Base-by-base conservation (phyloP, 1,284 basidiomycete genomes). In the Spongispora temasekensis region DNA sequence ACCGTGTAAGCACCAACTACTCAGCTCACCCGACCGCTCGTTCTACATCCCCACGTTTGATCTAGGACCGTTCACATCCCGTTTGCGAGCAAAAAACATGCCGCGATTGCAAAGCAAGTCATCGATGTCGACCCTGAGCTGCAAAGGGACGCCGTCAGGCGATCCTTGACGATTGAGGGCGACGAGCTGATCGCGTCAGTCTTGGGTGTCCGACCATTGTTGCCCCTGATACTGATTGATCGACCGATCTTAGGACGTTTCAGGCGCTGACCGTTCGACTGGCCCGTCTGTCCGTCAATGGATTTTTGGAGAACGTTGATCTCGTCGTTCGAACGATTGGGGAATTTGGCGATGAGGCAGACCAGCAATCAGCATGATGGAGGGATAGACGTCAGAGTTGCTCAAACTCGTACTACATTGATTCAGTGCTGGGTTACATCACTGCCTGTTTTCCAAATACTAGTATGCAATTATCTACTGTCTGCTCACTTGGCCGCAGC, bases 41-140 rank as follows among this genome's bases (percentile, higher is more conserved):
- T 5, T n/a, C 17, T 12, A 27, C 8, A 48, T 64, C 58, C 23
- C 50, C 21, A 35, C 9, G 5, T 31, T 21, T n/a, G 44, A 32
- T 52, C 66, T 65, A 95, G 90, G 30, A 86, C 84, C 15, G 77
- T 95, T 60, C 83, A 86, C 46, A 87, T 95, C 56, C 94, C 94
- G 4, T 94, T 95, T 67, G 80, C 83, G 40, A 88, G 84, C 19
- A 70, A 79, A 23, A 80, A 87, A 61, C 93, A 96, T 68, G 94
- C 94, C 8, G 70, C 75, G 52, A 90, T 94, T 63, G 92, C 90
- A 28, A 89, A 88, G 69, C 85, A 88, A 71, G 87, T 87, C 56
- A 90, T 97, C 67, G 87, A 92, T 62, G 94, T 96, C 32, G 94
- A 97, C 75, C 77, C 81, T 25, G 94, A 95, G 72, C 80, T 94